These are phyloP conservation scores for Salmacisia buchloeana DNA, from an alignment of 1,284 basidiomycete genomes.

Conservation along the genomic window DNA sequence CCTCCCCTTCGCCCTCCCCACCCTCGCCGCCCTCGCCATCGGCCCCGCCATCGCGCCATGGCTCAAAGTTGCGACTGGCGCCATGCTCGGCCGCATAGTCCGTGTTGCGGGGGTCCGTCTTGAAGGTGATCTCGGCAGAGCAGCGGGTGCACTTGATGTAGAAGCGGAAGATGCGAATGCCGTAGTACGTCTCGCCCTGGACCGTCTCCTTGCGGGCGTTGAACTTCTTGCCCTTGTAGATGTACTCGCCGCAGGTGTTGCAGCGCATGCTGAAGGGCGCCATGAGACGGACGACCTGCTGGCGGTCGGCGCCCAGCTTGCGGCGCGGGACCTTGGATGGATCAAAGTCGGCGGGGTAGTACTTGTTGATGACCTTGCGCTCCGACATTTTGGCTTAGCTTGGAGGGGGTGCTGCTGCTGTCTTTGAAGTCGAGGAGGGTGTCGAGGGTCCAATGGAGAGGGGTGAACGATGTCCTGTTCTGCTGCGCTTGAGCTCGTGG, in stretches of 20 bases:
- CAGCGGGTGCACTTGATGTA: slow-evolving; percentile 49
- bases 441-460: no score
- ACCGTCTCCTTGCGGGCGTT: slow-evolving; percentile 98
- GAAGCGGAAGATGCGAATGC: slow-evolving; percentile 75
- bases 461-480: no score
- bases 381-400: slow-evolving; percentile 47
- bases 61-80: slow-evolving; percentile 45
- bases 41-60: slow-evolving; percentile 39
- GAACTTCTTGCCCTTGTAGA: slow-evolving; percentile 94
- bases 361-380: slow-evolving; percentile 52
- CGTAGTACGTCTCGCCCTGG: slow-evolving; percentile 91
- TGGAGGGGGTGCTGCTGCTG: no score
- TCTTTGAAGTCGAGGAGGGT: no score
- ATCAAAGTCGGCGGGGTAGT: slow-evolving; percentile 76
- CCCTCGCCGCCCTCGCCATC: slow-evolving; percentile 7
- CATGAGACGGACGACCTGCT: slow-evolving; percentile 96
- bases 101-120: slow-evolving; percentile 86
- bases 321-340: slow-evolving; percentile 88
- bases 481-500: no score
- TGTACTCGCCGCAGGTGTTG: slow-evolving; percentile 87
- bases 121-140: slow-evolving; percentile 98
- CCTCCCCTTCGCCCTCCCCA: slow-evolving; percentile 10
- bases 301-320: slow-evolving; percentile 80
- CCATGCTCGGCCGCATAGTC: slow-evolving; percentile 48
- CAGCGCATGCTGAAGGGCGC: slow-evolving; percentile 92